phyloP scores from a whole-genome alignment of 345 rosid species.

The Pistacia vera region DNA sequence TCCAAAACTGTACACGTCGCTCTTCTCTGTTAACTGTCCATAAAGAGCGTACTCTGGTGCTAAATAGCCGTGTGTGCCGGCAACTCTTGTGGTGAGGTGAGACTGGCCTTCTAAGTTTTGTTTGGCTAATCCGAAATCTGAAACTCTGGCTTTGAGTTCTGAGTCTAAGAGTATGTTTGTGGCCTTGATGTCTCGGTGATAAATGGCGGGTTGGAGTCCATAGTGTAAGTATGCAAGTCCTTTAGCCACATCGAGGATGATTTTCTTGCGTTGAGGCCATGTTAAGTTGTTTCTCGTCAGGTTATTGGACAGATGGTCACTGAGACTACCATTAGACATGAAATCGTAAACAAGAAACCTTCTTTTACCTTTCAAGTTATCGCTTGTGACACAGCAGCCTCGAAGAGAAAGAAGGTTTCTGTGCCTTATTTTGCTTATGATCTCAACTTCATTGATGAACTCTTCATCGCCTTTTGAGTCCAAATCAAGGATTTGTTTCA shows the following conservation, averaged over 20 bases:
- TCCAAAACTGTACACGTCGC: conserved; percentile 68
- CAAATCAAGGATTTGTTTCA: conserved; percentile 48
- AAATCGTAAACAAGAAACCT: conserved; percentile 59
- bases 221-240: conserved; percentile 63
- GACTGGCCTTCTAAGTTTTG: conserved; percentile 58
- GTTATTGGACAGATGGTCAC: conserved; percentile 36
- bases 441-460: conserved; percentile 64
- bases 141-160: conserved; percentile 50
- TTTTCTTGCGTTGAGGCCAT: conserved; percentile 63
- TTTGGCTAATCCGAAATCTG: conserved; percentile 63
- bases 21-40: conserved; percentile 64
- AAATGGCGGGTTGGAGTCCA: conserved; percentile 61
- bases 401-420: conserved; percentile 60
- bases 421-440: conserved; percentile 67
- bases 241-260: conserved; percentile 56
- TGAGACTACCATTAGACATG: conserved; percentile 61
- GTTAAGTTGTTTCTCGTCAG: conserved; percentile 25
- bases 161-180: conserved; percentile 56
- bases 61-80: conserved; percentile 64
- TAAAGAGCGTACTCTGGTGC: conserved; percentile 64
- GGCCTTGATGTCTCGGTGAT: conserved; percentile 66
- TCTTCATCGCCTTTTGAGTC: conserved; percentile 58
- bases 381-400: conserved; percentile 65
- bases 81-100: conserved; percentile 63
- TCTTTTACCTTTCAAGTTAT: conserved; percentile 39